Conservation (phyloP, 2,329 filamentous ascomycete genomes). For the Zalaria obscura region DNA sequence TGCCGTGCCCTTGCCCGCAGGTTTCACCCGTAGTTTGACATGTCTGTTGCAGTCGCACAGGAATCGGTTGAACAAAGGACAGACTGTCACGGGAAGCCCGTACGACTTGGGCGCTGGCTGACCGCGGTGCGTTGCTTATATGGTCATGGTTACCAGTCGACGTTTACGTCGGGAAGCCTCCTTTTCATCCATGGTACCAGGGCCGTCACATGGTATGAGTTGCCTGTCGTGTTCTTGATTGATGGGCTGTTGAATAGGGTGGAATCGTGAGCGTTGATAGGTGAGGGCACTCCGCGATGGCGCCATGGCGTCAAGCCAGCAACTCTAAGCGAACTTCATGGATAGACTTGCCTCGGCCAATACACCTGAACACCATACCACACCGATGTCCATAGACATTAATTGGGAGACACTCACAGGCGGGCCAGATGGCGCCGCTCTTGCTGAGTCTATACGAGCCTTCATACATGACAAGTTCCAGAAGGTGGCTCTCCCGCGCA, state of each 20-base stretch:
- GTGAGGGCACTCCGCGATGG: not conserved
- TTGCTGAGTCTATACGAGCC: conserved; percentile 74
- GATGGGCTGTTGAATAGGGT: too few species aligned
- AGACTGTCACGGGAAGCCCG: too few species aligned
- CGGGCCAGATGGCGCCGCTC: conserved; percentile 70
- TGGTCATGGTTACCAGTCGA: too few species aligned
- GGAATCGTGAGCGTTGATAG: too few species aligned
- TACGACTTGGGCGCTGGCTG: too few species aligned
- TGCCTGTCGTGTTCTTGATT: too few species aligned
- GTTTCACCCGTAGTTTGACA: not conserved
- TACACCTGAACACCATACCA: conserved; percentile 1
- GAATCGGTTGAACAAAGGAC: too few species aligned
- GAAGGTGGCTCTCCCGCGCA: conserved; percentile 75
- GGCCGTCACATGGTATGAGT: too few species aligned
- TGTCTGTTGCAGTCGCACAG: not conserved
- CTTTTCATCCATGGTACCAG: too few species aligned
- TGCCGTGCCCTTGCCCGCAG: not conserved
- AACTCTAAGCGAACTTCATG: not conserved
- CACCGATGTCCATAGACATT: conserved; percentile 84
- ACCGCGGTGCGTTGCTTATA: too few species aligned
- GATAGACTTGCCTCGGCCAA: not conserved
- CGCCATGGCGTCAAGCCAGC: not conserved
- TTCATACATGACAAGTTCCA: conserved; percentile 97
- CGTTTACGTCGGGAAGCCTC: too few species aligned
- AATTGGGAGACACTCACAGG: conserved; percentile 89